phyloP scores from a whole-genome alignment of 2,329 filamentous ascomycete genomes.

The Ceratocystiopsis minuta region DNA sequence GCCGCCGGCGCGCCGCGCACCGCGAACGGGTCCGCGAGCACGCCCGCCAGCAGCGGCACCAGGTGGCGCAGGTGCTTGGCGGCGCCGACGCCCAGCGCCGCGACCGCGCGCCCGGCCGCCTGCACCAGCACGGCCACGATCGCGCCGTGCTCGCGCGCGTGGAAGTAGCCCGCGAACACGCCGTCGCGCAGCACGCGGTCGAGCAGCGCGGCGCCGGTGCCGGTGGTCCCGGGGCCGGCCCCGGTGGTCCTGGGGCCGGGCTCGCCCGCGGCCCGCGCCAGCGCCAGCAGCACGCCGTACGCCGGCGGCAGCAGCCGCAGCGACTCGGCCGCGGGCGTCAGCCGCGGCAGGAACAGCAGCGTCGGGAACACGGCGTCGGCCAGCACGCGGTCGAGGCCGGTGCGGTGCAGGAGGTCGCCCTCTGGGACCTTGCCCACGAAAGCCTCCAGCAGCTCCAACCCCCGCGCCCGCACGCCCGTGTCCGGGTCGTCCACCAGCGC shows the following conservation, averaged over 20 bases:
- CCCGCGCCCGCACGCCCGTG: constrained; percentile 31
- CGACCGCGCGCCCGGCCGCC: constrained; percentile 30
- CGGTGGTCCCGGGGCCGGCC: too few relatives aligned
- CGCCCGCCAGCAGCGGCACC: constrained; percentile 45
- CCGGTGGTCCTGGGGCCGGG: too few relatives aligned
- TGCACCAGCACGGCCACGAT: constrained; percentile 39
- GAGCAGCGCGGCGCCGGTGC: constrained; percentile 19
- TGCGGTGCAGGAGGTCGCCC: constrained; percentile 14
- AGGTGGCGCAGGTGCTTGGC: constrained; percentile 53
- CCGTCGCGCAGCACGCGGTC: constrained; percentile 38
- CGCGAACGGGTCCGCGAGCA: constrained; percentile 53
- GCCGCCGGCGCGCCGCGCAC: constrained; percentile 30
- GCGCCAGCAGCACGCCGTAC: constrained; percentile 46
- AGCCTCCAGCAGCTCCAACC: constrained; percentile 32
- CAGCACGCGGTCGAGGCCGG: constrained; percentile 50
- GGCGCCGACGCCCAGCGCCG: constrained; percentile 39
- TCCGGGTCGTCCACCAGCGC: constrained; percentile 48
- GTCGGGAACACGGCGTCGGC: constrained; percentile 52
- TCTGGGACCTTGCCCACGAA: constrained; percentile 37
- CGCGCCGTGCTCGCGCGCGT: constrained; percentile 38
- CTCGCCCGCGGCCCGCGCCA: constrained; percentile 22
- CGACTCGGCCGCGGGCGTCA: constrained; percentile 60
- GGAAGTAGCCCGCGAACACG: constrained; percentile 34
- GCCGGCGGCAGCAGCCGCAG: constrained; percentile 42
- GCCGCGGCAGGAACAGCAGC: constrained; percentile 55